A percentile compares a stretch with the other conserved stretches of the same genome.
These are phyloP conservation scores for Arabis hirsuta DNA, from an alignment of 345 rosid species.

Conservation along the genomic window DNA sequence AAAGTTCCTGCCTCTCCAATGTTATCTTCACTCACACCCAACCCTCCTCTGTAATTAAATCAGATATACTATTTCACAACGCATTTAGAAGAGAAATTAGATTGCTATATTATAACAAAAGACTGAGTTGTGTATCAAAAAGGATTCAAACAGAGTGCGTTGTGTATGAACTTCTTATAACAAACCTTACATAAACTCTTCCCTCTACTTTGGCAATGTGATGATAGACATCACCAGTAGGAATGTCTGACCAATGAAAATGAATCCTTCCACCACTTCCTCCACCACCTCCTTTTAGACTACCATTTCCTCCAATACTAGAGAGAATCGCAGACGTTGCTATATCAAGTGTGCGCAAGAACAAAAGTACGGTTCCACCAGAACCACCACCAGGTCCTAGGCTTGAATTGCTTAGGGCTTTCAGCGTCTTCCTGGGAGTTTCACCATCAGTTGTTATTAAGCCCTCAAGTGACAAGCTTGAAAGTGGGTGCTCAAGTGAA, in stretches of 20 bases:
- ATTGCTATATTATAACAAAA: background rate
- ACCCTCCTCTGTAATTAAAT: conserved; percentile 69
- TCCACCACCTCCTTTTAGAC: conserved; percentile 81
- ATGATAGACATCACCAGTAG: conserved; percentile 72
- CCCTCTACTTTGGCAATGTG: conserved; percentile 85
- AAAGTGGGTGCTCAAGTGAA: conserved; percentile 79
- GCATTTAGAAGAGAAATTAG: conserved; percentile 17
- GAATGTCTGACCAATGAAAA: conserved; percentile 87
- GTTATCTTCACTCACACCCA: conserved; percentile 64
- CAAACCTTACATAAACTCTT: conserved; percentile 72
- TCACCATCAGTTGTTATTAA: conserved; percentile 82
- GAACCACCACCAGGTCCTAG: conserved; percentile 94
- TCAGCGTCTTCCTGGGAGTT: conserved; percentile 62
- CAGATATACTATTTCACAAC: background rate
- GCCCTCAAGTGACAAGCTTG: conserved; percentile 80
- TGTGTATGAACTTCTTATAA: conserved; percentile 21
- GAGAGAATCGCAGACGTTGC: conserved; percentile 62
- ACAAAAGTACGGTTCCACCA: conserved; percentile 89
- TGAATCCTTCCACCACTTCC: conserved; percentile 98
- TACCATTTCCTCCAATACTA: conserved; percentile 80
- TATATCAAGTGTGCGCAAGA: conserved; percentile 60
- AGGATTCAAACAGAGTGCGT: background rate
- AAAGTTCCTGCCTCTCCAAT: conserved; percentile 75
- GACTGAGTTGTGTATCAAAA: conserved; percentile 12
- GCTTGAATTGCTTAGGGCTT: conserved; percentile 47